Conservation (phyloP, 2,329 filamentous ascomycete genomes). For the Botrytis paeoniae region DNA sequence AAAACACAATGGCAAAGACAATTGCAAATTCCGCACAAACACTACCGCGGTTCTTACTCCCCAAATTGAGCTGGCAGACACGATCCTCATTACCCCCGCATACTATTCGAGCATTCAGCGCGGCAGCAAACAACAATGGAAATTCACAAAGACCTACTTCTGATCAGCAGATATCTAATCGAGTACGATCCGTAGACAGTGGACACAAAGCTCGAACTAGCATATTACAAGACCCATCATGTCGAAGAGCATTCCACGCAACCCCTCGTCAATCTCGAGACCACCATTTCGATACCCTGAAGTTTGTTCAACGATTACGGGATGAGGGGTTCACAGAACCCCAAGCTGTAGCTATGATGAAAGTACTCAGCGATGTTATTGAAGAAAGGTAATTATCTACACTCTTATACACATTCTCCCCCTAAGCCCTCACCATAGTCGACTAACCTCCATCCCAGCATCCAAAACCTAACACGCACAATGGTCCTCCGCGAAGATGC, state of each 20-base stretch:
- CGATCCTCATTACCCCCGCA: constrained; percentile 21
- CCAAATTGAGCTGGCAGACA: constrained; percentile 37
- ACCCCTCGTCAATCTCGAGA: constrained; percentile 63
- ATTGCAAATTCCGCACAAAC: constrained; percentile 26
- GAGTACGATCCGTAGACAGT: not conserved
- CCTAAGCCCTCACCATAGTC: not conserved
- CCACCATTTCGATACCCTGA: constrained; percentile 97
- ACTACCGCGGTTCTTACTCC: constrained; percentile 37
- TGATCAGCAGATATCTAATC: not conserved
- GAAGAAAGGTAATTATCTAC: constrained; percentile 68
- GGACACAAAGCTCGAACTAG: constrained; percentile 8
- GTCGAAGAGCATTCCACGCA: constrained; percentile 60
- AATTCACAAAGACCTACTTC: constrained; percentile 11
- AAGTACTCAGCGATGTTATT: constrained; percentile 91
- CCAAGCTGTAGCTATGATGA: constrained; percentile 98
- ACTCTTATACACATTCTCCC: not conserved
- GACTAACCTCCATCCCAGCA: constrained; percentile 49
- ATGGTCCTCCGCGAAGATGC: constrained; percentile 97
- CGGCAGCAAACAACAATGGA: constrained; percentile 21
- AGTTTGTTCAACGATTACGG: constrained; percentile 88
- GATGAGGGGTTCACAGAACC: constrained; percentile 93
- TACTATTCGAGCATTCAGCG: constrained; percentile 30
- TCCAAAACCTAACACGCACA: constrained; percentile 93
- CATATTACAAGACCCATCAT: constrained; percentile 26
- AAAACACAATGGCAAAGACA: constrained; percentile 32